Percentiles rank a stretch among this genome's conserved stretches.
phyloP scores from a whole-genome alignment of 148 eudicot genomes.

The Talinum fruticosum region DNA sequence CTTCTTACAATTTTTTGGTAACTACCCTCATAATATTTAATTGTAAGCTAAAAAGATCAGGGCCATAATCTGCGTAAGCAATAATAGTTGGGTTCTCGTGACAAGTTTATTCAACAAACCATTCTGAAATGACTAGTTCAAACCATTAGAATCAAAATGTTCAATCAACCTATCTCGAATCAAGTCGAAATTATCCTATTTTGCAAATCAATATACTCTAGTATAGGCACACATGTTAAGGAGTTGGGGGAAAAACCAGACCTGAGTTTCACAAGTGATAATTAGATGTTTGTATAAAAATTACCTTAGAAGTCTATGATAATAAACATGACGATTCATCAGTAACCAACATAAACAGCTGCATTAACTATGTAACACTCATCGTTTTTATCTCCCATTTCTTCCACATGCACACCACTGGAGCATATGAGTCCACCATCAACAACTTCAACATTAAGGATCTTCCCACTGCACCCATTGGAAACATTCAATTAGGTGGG shows the following conservation, averaged over 20 bases:
- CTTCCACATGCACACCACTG: conserved; percentile 94
- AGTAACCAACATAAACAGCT: conserved; percentile 94
- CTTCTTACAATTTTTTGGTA: no score
- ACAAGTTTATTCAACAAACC: background rate
- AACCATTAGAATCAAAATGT: background rate
- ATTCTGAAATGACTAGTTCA: background rate
- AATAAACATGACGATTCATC: background rate
- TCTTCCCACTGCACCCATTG: conserved; percentile 57
- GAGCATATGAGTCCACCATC: conserved; percentile 97
- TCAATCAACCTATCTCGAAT: background rate
- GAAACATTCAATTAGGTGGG: background rate
- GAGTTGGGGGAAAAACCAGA: background rate
- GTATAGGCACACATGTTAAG: background rate
- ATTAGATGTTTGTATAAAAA: background rate
- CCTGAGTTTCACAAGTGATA: background rate
- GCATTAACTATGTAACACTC: conserved; percentile 97
- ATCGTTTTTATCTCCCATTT: conserved; percentile 95
- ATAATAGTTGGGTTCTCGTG: background rate
- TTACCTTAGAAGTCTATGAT: conserved; percentile 6
- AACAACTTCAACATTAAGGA: conserved; percentile 73
- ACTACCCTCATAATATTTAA: no score
- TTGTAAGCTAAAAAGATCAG: no score
- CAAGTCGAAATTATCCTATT: background rate
- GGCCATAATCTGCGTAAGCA: no score
- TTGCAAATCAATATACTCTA: background rate